Conservation (phyloP, 2,329 filamentous ascomycete species). For the Pseudogymnoascus sp. region DNA sequence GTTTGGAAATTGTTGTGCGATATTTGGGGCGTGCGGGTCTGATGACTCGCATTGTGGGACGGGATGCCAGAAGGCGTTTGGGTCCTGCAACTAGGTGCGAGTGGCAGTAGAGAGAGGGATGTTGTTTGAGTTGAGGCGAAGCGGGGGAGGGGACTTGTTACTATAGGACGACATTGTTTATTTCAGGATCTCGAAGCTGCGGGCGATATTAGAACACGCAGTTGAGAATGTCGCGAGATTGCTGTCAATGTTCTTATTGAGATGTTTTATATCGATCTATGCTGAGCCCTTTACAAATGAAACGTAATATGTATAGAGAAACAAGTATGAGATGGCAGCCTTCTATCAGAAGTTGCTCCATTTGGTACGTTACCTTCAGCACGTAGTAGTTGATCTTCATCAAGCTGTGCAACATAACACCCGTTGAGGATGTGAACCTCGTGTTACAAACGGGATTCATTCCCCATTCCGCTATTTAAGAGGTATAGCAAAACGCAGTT, state of each 20-base stretch:
- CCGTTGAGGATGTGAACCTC: background rate
- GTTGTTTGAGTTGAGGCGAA: too few relatives aligned
- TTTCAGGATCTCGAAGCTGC: background rate
- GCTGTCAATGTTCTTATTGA: background rate
- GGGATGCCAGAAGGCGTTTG: background rate
- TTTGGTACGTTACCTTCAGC: background rate
- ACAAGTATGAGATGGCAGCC: background rate
- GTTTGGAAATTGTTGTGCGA: background rate
- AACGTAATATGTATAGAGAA: background rate
- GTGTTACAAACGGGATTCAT: background rate
- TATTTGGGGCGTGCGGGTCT: background rate
- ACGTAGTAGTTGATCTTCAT: background rate
- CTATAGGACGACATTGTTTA: background rate
- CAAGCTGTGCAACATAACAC: background rate
- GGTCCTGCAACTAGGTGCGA: background rate
- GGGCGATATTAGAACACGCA: background rate
- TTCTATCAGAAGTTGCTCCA: background rate
- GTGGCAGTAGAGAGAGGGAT: too few relatives aligned
- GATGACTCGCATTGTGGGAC: background rate
- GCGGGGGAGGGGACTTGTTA: background rate
- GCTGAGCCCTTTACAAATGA: background rate
- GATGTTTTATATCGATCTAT: background rate
- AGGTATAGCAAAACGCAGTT: background rate
- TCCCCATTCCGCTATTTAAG: background rate
- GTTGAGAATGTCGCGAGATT: background rate